A percentile compares a stretch with the other conserved stretches of the same genome.
Conservation (phyloP, 192 early-diverging fungal genomes). For the Coemansia sp. region DNA sequence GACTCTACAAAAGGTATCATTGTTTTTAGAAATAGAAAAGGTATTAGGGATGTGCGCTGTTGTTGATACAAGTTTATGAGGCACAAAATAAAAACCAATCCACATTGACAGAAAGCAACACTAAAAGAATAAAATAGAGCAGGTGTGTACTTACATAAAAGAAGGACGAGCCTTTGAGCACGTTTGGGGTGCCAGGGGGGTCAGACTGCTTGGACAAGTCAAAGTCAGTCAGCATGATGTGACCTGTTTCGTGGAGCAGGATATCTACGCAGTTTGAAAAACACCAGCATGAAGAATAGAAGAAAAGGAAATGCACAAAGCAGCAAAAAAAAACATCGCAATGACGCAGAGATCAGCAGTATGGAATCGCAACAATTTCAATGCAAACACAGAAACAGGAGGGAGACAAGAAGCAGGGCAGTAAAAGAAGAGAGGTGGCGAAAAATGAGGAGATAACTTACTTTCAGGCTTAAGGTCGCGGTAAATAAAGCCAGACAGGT, state of each 20-base stretch:
- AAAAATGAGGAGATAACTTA: constrained; percentile 31
- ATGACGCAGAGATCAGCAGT: constrained; percentile 1
- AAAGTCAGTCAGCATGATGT: constrained; percentile 99
- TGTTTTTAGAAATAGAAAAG: constrained; percentile 1
- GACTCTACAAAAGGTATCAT: constrained; percentile 30
- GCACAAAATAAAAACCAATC: neutral
- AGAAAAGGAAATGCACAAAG: neutral
- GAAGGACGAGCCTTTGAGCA: constrained; percentile 61
- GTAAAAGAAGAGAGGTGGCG: too few relatives aligned
- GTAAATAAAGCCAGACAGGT: constrained; percentile 96
- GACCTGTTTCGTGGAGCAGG: constrained; percentile 89
- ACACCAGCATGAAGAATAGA: neutral
- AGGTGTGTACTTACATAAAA: constrained; percentile 52
- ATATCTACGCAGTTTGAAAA: constrained; percentile 58
- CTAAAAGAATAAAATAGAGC: constrained; percentile 1
- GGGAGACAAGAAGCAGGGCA: neutral
- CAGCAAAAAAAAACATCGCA: constrained; percentile 18
- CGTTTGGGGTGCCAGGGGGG: constrained; percentile 71
- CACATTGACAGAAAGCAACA: neutral
- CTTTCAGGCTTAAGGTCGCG: constrained; percentile 97
- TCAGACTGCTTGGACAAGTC: constrained; percentile 94
- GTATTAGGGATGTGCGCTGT: neutral
- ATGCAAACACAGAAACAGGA: constrained; percentile 1
- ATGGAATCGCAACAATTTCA: constrained; percentile 15
- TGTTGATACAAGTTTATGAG: neutral